A percentile compares a stretch with the other conserved stretches of the same genome.
Conservation (phyloP, 179 eudicot species). For the Silene noctiflora region DNA sequence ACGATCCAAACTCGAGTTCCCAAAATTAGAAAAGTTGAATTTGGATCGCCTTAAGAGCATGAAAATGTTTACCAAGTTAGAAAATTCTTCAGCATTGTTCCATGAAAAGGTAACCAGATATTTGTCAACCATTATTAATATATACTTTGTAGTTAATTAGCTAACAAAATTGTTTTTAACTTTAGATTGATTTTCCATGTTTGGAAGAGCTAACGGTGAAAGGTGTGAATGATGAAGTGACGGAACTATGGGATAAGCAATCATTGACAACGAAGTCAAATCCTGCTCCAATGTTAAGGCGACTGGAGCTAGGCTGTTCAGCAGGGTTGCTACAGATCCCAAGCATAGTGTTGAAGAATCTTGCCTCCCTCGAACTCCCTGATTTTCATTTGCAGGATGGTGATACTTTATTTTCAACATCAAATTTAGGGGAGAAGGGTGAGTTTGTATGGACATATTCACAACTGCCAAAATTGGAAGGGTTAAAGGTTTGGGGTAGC, state of each 20-base stretch:
- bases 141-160: neutral
- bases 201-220: neutral
- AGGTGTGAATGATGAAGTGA: neutral
- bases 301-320: neutral
- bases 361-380: neutral
- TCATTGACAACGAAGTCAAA: too few relatives aligned
- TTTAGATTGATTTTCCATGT: neutral
- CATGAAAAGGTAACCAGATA: neutral
- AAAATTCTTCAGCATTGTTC: neutral
- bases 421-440: too few relatives aligned
- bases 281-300: neutral
- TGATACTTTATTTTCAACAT: too few relatives aligned
- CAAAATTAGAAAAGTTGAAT: neutral
- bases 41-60: neutral
- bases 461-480: too few relatives aligned
- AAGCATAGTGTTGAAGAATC: neutral
- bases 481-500: too few relatives aligned
- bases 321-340: too few relatives aligned
- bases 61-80: neutral
- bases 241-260: neutral
- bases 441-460: too few relatives aligned
- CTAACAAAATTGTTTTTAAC: neutral
- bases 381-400: too few relatives aligned
- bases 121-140: too few relatives aligned
- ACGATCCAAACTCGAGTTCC: conserved; percentile 3